These are phyloP conservation scores for Aspergillus sp. DNA, from an alignment of 2,329 filamentous ascomycete species.

Conservation along the genomic window DNA sequence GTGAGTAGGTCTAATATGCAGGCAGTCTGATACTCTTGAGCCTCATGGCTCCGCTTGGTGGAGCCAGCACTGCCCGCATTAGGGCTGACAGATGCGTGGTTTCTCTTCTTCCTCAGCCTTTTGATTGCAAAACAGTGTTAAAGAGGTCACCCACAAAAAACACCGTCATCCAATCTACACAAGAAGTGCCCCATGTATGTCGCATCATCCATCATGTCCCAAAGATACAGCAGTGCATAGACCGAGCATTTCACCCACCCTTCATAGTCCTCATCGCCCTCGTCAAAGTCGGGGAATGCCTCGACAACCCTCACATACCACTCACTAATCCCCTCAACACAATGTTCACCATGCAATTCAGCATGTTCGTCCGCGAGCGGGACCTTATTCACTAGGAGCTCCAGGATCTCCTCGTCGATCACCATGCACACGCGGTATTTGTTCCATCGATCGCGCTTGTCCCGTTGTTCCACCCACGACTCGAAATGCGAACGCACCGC, in stretches of 20 bases:
- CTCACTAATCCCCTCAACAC: neutral
- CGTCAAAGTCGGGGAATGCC: neutral
- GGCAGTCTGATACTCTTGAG: no score
- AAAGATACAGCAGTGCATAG: neutral
- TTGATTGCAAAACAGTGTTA: no score
- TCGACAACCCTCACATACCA: neutral
- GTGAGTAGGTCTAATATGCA: no score
- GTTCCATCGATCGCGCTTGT: neutral
- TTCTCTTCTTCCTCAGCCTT: no score
- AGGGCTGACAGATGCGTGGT: no score
- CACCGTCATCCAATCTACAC: neutral
- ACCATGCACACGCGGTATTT: constrained; percentile 1
- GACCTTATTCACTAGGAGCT: neutral
- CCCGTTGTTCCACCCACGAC: neutral
- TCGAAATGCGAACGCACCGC: constrained; percentile 3
- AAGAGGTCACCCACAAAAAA: neutral
- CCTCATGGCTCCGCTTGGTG: no score
- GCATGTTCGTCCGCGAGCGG: neutral
- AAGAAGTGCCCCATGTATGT: neutral
- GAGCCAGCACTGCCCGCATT: no score
- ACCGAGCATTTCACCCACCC: neutral
- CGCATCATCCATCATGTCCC: neutral
- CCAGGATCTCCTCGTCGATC: neutral
- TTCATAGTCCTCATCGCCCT: neutral
- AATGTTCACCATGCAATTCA: neutral